Evolutionary conservation across 1,284 basidiomycete genomes (phyloP), one percentile per base, ranked within the genome.

Genomic region (Pseudozyma hubeiensis): DNA sequence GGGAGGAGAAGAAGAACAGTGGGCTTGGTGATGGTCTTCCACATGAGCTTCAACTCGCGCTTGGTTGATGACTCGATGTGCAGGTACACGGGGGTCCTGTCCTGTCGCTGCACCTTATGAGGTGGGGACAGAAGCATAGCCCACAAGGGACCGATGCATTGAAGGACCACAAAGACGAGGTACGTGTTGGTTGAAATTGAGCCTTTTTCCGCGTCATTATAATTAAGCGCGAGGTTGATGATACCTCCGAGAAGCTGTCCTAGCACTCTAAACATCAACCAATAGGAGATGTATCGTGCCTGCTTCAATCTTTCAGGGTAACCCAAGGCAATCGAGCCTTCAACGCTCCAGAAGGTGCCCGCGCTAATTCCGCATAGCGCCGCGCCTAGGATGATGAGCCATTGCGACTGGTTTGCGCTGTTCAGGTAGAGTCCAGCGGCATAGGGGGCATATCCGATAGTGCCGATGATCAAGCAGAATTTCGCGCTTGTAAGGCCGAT

Each of bases 161-260:
- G 83, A n/a, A 86, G 74, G 0, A 78, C 82, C 37, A 86, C 84
- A 57, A 86, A 85, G 30, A 86, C 82, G 54, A 85, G 65, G 62
- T 84, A 86, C 1, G 85, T 85, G 37, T 82, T 78, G 31, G 71
- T 76, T 16, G 63, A 69, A 43, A 86, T 75, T 6, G 77, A 79
- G 1, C 86, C 86, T 3, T 76, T 73, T 13, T 58, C 53, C 10
- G 55, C 46, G 35, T 76, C 64, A 4, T 82, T 48, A 29, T 79
- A 76, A 66, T 86, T 86, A 49, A 86, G 79, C 0, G 75, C 83
- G 7, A 86, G 76, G 62, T 83, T 84, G 78, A 86, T 84, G 46
- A 75, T 75, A 1, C 85, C 85, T 4, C 84, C 82, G 10, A 85
- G 63, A 24, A 84, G 52, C 43, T 81, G 80, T 16, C 83, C 79